phyloP scores from a whole-genome alignment of 306 rosid species.

The Quercus gilva region DNA sequence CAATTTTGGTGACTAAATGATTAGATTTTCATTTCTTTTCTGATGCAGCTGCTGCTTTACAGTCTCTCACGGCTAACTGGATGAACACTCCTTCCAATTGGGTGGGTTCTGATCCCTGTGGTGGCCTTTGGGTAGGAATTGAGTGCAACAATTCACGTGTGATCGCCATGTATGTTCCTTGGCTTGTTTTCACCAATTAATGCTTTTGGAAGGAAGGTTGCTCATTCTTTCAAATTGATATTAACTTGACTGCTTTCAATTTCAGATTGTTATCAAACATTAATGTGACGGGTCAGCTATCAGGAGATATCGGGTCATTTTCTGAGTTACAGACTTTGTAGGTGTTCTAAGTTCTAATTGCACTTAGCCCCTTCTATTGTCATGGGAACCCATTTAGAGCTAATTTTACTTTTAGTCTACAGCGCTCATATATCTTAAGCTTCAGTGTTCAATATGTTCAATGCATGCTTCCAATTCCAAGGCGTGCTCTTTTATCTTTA shows the following conservation, averaged over 20 bases:
- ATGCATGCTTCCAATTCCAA: no score
- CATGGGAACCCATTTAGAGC: background rate
- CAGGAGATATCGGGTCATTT: background rate
- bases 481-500: no score
- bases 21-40: background rate
- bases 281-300: background rate
- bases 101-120: constrained; percentile 40
- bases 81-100: constrained; percentile 31
- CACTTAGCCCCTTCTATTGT: background rate
- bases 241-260: background rate
- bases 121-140: constrained; percentile 41
- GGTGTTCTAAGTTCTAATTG: background rate
- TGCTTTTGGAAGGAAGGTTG: background rate
- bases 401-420: background rate
- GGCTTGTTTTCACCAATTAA: background rate
- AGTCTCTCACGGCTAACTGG: constrained; percentile 9
- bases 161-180: constrained; percentile 28
- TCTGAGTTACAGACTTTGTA: background rate
- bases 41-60: constrained; percentile 28
- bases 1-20: background rate
- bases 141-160: constrained; percentile 27
- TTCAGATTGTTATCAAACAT: background rate
- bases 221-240: background rate
- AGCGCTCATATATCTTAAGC: background rate
- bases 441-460: background rate